Evolutionary conservation across 306 rosid species (phyloP).

Genomic region (Dalbergia cultrata): DNA sequence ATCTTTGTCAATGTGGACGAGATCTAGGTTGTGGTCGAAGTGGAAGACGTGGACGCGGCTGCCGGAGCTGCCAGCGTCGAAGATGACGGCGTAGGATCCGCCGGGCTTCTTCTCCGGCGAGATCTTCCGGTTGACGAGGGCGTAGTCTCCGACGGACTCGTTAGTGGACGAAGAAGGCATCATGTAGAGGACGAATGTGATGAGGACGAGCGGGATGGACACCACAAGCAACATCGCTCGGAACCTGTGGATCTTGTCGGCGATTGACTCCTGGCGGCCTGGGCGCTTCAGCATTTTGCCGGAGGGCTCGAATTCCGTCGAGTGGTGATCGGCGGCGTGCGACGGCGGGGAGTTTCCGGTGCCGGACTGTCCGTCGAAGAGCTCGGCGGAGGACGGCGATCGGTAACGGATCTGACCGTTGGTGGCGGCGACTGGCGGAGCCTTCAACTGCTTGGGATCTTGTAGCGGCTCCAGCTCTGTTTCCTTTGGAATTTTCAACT

Average conservation of each 20-base stretch:
- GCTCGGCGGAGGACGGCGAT: conserved; percentile 93
- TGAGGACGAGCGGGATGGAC: conserved; percentile 74
- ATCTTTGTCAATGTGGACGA: conserved; percentile 87
- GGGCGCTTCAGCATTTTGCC: conserved; percentile 91
- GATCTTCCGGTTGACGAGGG: conserved; percentile 66
- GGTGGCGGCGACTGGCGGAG: conserved; percentile 63
- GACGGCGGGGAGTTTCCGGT: conserved; percentile 66
- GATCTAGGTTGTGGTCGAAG: conserved; percentile 78
- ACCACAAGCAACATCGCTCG: conserved; percentile 76
- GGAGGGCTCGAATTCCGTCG: conserved; percentile 54
- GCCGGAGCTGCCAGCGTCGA: conserved; percentile 99
- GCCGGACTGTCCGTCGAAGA: conserved; percentile 64
- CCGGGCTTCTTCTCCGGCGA: conserved; percentile 56
- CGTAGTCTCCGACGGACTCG: conserved; percentile 50
- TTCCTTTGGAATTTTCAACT: conserved; percentile 43
- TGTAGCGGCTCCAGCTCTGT: conserved; percentile 88
- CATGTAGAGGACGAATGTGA: conserved; percentile 68
- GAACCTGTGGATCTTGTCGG: conserved; percentile 79
- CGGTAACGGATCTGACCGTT: conserved; percentile 99
- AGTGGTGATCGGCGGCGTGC: conserved; percentile 58
- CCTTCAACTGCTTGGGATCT: conserved; percentile 80
- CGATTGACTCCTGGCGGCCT: conserved; percentile 68
- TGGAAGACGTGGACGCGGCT: conserved; percentile 96
- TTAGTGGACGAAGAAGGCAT: conserved; percentile 65
- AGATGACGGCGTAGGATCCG: conserved; percentile 76